Percentiles rank a stretch among this genome's conserved stretches.
These are phyloP conservation scores for Pseudozyma flocculosa DNA, from an alignment of 1,284 basidiomycete species.

Conservation along the genomic window DNA sequence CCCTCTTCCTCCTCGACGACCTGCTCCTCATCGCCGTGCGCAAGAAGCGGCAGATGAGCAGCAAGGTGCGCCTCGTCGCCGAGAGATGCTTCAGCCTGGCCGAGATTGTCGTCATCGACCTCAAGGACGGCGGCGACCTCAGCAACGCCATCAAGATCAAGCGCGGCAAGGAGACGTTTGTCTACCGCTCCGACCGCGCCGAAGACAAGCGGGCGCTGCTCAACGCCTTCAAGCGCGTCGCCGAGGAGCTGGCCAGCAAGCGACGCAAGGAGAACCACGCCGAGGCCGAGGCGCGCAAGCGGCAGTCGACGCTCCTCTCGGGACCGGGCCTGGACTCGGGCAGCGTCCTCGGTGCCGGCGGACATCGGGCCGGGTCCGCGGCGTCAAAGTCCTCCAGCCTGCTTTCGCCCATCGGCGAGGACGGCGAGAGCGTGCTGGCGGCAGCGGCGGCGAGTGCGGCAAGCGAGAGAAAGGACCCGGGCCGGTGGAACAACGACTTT, in stretches of 20 bases:
- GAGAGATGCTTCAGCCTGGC: constrained; percentile 87
- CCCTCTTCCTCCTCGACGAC: constrained; percentile 89
- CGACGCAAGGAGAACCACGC: constrained; percentile 79
- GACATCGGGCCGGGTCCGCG: no score
- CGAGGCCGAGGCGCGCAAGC: constrained; percentile 26
- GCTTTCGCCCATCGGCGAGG: constrained; percentile 19
- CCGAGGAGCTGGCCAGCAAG: constrained; percentile 83
- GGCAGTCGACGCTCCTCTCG: constrained; percentile 25
- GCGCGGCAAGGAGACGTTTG: constrained; percentile 87
- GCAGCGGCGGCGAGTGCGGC: constrained; percentile 27
- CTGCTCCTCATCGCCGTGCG: constrained; percentile 79
- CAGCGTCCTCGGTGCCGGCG: no score
- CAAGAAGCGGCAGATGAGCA: constrained; percentile 58
- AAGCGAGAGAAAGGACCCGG: constrained; percentile 50
- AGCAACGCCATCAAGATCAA: constrained; percentile 95
- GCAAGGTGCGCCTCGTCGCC: constrained; percentile 72
- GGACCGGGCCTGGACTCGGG: constrained; percentile 6
- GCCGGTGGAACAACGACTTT: constrained; percentile 82
- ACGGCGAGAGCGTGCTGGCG: constrained; percentile 15
- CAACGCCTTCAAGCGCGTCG: constrained; percentile 81
- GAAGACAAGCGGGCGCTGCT: constrained; percentile 85
- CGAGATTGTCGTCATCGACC: constrained; percentile 89
- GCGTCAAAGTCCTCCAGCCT: no score
- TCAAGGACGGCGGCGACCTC: constrained; percentile 89
- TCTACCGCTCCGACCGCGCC: constrained; percentile 79